These are phyloP conservation scores for Endothia cerciana DNA, from an alignment of 2,329 filamentous ascomycete species.

Conservation along the genomic window DNA sequence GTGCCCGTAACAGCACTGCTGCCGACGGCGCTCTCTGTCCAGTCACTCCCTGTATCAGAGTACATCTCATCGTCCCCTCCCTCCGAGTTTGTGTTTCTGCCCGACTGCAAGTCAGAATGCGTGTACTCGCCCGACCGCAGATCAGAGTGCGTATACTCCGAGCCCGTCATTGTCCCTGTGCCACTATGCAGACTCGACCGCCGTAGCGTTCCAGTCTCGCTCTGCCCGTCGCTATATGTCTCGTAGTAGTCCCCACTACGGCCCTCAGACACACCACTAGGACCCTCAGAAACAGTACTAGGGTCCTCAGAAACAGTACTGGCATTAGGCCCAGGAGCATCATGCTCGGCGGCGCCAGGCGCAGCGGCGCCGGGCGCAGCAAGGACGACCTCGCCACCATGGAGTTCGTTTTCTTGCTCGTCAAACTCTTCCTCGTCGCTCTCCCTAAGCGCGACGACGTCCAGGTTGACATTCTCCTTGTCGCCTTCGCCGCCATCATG, in stretches of 20 bases:
- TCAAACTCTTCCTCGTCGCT: conserved; percentile 61
- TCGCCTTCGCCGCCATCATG: conserved; percentile 68
- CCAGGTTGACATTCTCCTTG: conserved; percentile 44
- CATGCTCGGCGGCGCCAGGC: too few relatives aligned
- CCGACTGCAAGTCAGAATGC: conserved; percentile 19
- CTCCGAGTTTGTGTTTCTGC: conserved; percentile 13
- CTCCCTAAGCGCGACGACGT: conserved; percentile 47
- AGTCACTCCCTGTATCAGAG: conserved; percentile 50
- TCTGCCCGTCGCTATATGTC: conserved; percentile 40
- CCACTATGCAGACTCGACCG: conserved; percentile 43
- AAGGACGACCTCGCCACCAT: conserved; percentile 30
- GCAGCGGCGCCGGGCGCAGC: conserved; percentile 18
- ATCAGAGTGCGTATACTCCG: conserved; percentile 21
- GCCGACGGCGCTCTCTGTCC: conserved; percentile 49
- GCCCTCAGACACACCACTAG: conserved; percentile 22
- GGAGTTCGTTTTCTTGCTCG: conserved; percentile 27
- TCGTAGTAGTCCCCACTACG: conserved; percentile 13
- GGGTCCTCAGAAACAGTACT: conserved; percentile 23
- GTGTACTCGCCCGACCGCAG: conserved; percentile 21
- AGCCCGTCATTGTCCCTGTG: conserved; percentile 18
- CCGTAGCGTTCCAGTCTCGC: conserved; percentile 56
- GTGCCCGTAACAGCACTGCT: conserved; percentile 30
- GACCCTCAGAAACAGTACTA: too few relatives aligned
- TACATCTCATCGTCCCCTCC: conserved; percentile 34
- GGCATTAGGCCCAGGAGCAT: too few relatives aligned